Conservation (phyloP, 2,329 filamentous ascomycete species). For the Colletotrichum spaethianum region DNA sequence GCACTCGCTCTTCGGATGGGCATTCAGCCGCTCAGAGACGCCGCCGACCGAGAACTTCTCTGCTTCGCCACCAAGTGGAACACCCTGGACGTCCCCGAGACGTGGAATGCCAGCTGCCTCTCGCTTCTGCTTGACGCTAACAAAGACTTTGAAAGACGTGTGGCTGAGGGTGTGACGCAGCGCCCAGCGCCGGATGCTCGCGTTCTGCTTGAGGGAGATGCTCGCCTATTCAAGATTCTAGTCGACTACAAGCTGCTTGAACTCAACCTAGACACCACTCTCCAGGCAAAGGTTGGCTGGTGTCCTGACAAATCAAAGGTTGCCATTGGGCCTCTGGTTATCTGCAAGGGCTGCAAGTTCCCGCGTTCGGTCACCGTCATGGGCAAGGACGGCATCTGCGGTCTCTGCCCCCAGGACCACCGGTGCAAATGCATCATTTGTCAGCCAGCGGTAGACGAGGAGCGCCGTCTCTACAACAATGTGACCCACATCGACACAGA, state of each 20-base stretch:
- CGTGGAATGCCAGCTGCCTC: conserved; percentile 63
- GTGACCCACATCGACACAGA: conserved; percentile 51
- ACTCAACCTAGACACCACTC: conserved; percentile 60
- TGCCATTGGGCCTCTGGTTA: conserved; percentile 58
- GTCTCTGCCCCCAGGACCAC: conserved; percentile 52
- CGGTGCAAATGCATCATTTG: conserved; percentile 45
- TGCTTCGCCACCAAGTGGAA: conserved; percentile 61
- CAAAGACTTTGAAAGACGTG: conserved; percentile 49
- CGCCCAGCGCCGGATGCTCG: conserved; percentile 33
- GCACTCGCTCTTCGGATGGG: conserved; percentile 64
- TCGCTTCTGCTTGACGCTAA: conserved; percentile 64
- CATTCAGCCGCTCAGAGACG: conserved; percentile 56
- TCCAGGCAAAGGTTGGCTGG: conserved; percentile 61
- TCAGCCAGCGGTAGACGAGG: conserved; percentile 44
- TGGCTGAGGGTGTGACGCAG: conserved; percentile 43
- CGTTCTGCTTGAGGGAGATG: conserved; percentile 55
- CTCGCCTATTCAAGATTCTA: conserved; percentile 58
- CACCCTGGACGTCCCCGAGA: conserved; percentile 62
- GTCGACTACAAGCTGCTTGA: conserved; percentile 63
- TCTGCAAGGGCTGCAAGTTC: conserved; percentile 58
- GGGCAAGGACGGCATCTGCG: conserved; percentile 56
- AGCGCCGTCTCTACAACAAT: conserved; percentile 44
- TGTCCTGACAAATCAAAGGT: conserved; percentile 59
- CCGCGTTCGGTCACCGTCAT: conserved; percentile 67
- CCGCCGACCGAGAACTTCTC: conserved; percentile 58